Conservation (phyloP, 202 grass and related monocot genomes). For the Tripidium arundinaceum region DNA sequence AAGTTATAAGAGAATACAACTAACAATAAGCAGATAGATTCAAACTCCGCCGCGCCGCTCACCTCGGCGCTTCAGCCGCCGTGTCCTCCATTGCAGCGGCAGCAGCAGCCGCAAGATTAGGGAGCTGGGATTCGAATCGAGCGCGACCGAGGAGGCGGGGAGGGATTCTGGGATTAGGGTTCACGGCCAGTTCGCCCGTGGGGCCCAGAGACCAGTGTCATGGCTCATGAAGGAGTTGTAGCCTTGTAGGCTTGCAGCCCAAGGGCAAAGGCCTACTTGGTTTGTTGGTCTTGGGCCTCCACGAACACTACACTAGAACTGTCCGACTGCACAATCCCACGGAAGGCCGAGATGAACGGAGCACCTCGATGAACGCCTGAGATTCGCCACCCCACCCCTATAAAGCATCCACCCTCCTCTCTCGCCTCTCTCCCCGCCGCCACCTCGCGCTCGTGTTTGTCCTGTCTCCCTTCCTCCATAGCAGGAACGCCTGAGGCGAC, state of each 20-base stretch:
- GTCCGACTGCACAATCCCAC: too few relatives aligned
- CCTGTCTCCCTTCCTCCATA: too few relatives aligned
- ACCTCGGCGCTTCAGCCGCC: conserved; percentile 53
- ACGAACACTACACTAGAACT: background rate
- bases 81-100: conserved; percentile 33
- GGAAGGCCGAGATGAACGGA: background rate
- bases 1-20: background rate
- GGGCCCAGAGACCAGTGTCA: background rate
- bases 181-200: background rate
- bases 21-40: background rate
- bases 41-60: conserved; percentile 48
- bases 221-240: too few relatives aligned
- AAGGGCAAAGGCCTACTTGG: background rate
- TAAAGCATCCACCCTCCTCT: background rate
- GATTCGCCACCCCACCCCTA: background rate
- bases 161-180: too few relatives aligned
- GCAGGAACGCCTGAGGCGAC: background rate
- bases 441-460: background rate
- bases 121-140: too few relatives aligned
- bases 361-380: background rate
- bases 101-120: background rate
- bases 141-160: too few relatives aligned
- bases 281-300: background rate
- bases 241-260: background rate
- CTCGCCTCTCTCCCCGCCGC: background rate